Conservation (phyloP, 2,329 filamentous ascomycete species). For the Chalaropsis thielavioides region DNA sequence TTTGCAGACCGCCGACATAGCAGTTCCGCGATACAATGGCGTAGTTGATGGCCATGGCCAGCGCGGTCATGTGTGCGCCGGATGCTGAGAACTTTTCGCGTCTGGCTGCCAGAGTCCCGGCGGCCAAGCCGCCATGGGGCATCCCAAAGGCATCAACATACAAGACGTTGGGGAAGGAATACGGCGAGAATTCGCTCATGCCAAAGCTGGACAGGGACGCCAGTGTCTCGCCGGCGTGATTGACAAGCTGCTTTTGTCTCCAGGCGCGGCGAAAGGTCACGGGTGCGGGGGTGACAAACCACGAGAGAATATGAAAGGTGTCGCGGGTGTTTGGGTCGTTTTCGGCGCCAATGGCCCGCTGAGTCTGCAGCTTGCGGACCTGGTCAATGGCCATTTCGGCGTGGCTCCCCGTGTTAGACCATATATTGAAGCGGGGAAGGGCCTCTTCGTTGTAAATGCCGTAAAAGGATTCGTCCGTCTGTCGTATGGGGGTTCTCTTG, state of each 20-base stretch:
- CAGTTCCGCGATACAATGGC: conserved; percentile 16
- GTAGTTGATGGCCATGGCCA: conserved; percentile 18
- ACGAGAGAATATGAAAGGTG: conserved; percentile 11
- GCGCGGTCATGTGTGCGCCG: conserved; percentile 12
- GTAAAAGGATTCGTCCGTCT: neutral
- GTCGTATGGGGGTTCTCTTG: conserved; percentile 8
- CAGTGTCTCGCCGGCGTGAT: conserved; percentile 8
- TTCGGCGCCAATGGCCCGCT: conserved; percentile 9
- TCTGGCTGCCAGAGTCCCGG: conserved; percentile 4
- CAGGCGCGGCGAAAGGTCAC: conserved; percentile 3
- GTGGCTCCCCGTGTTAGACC: conserved; percentile 8
- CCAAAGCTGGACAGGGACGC: conserved; percentile 16
- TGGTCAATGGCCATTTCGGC: conserved; percentile 11
- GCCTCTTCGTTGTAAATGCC: conserved; percentile 7
- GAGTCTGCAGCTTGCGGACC: conserved; percentile 8
- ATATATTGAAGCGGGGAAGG: conserved; percentile 5
- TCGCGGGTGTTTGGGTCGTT: conserved; percentile 8
- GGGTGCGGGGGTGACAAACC: conserved; percentile 9
- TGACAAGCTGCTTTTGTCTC: conserved; percentile 6
- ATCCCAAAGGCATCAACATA: conserved; percentile 16
- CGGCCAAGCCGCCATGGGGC: conserved; percentile 8
- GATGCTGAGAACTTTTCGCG: conserved; percentile 11
- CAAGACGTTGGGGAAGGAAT: conserved; percentile 17
- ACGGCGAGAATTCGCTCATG: conserved; percentile 17
- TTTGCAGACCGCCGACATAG: conserved; percentile 11